Conservation (phyloP, 495 filamentous ascomycete species). For the Poronia punctata region DNA sequence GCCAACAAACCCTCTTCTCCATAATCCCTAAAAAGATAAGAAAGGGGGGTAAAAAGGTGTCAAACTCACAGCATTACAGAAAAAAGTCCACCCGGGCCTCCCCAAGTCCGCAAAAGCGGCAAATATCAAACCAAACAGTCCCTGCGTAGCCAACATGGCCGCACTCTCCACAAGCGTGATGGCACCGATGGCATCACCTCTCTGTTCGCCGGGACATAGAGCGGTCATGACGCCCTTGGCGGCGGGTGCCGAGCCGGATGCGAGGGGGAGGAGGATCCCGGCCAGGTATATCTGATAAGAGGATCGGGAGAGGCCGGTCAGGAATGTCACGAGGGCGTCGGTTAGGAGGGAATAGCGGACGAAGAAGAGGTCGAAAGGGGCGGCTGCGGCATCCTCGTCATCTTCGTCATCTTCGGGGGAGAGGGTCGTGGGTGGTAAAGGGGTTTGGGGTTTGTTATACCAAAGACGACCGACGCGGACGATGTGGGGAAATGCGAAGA, state of each 20-base stretch:
- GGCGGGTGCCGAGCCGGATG: conserved; percentile 47
- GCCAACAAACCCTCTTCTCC: no score
- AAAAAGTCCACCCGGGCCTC: conserved; percentile 44
- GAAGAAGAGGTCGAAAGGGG: conserved; percentile 51
- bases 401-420: conserved; percentile 18
- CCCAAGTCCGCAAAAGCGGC: conserved; percentile 42
- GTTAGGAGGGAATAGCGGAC: conserved; percentile 44
- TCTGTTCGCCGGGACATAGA: conserved; percentile 39
- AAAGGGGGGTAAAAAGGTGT: background rate
- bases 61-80: conserved; percentile 44
- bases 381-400: conserved; percentile 23
- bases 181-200: conserved; percentile 48
- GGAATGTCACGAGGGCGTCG: conserved; percentile 46
- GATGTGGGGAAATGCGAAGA: conserved; percentile 48
- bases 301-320: conserved; percentile 41
- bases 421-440: conserved; percentile 5
- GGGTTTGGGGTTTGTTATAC: conserved; percentile 23
- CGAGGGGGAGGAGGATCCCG: conserved; percentile 45
- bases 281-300: conserved; percentile 49
- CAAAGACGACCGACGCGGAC: conserved; percentile 42
- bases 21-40: no score
- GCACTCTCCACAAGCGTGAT: conserved; percentile 51
- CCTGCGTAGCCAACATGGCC: conserved; percentile 43
- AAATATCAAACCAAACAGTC: conserved; percentile 49
- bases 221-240: conserved; percentile 54